Conservation (phyloP, 2,329 filamentous ascomycete genomes). For the Blumeriella jaapii region DNA sequence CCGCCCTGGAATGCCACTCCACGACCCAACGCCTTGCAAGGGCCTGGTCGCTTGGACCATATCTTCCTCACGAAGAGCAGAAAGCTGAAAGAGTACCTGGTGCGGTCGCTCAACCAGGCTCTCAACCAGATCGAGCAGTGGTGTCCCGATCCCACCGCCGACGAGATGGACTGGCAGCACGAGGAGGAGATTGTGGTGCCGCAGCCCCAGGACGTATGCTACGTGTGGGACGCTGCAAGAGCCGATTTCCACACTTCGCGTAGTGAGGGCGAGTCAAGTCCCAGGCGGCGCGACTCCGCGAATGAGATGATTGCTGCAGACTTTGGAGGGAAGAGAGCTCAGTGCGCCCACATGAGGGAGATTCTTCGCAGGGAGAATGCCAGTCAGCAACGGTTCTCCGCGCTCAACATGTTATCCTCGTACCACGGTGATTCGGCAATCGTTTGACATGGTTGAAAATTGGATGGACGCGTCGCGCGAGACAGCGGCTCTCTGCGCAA, state of each 20-base stretch:
- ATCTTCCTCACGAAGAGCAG: constrained; percentile 7
- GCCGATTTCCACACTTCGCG: background rate
- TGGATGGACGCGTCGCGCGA: too few species aligned
- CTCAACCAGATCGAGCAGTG: constrained; percentile 10
- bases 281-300: background rate
- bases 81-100: constrained; percentile 7
- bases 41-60: background rate
- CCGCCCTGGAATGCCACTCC: background rate
- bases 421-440: too few species aligned
- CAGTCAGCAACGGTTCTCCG: too few species aligned
- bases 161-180: constrained; percentile 22
- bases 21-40: background rate
- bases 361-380: too few species aligned
- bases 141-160: constrained; percentile 19
- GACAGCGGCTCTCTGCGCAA: too few species aligned
- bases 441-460: too few species aligned
- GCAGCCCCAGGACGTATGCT: background rate
- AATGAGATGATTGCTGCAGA: too few species aligned
- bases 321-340: too few species aligned
- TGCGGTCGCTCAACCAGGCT: constrained; percentile 4
- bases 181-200: constrained; percentile 13
- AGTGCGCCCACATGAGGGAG: too few species aligned
- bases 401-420: too few species aligned
- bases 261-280: background rate
- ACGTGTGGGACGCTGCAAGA: background rate